Base-by-base conservation (phyloP, 2,329 filamentous ascomycete genomes). In the Zasmidium angulare region DNA sequence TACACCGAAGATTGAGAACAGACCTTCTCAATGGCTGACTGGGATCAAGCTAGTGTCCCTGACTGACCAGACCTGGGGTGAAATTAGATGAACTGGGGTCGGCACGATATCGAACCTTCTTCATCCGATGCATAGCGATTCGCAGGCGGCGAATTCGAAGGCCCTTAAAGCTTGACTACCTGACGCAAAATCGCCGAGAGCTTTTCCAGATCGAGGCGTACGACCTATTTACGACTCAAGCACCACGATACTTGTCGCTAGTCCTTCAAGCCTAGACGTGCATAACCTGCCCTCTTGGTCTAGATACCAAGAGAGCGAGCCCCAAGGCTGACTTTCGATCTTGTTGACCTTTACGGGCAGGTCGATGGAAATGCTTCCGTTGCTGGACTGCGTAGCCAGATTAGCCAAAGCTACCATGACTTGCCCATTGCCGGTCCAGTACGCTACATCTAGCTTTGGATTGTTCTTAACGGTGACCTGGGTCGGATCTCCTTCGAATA, bases 401-500 rank as follows among this genome's bases (percentile, higher is more conserved):
- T 67, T 66, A 2, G 62, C 69, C 2, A 71, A 20, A 4, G 65
- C 60, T 2, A 70, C 62, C 59, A 71, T 50, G 6, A 65, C 52
- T 49, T 60, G 55, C 2, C 53, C 47, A 4, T 53, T 62, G 1
- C 56, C 3, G 0, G 10, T 46, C 69, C 68, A 71, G 46, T 68
- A 68, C n/a, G 67, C 59, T 11, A 67, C 61, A 53, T 71, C 67
- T 3, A 69, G 23, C 0, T 59, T 29, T 2, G 55, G 53, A 21
- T 61, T 36, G n/a, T 50, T 52, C 11, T 50, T 43, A 11, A 66
- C 50, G 31, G 46, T 11, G 19, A 70, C 56, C n/a, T 55, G 23
- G 22, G 51, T 60, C 36, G 70, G 70, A 29, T 69, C 63, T 10
- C 72, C 65, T 4, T 71, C 73, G 17, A 81, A 71, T 31, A 81